A percentile compares a stretch with the other conserved stretches of the same genome.
These are phyloP conservation scores for Podosphaera aphanis DNA, from an alignment of 2,329 filamentous ascomycete species.

Conservation along the genomic window DNA sequence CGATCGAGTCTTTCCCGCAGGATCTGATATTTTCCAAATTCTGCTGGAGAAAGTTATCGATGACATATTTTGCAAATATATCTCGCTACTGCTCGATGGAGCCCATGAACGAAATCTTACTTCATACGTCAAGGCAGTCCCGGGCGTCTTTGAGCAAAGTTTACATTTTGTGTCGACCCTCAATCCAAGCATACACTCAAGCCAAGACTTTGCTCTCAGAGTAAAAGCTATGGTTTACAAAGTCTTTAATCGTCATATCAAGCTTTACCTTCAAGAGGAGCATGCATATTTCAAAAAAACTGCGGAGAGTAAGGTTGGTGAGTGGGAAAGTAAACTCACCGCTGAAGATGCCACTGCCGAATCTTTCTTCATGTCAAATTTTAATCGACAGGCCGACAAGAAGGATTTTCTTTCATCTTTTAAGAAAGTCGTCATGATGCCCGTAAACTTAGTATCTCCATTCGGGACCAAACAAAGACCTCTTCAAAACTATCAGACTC, in stretches of 20 bases:
- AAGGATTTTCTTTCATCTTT: slow-evolving; percentile 90
- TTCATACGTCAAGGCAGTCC: slow-evolving; percentile 65
- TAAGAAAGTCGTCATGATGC: slow-evolving; percentile 98
- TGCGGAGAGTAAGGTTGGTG: slow-evolving; percentile 51
- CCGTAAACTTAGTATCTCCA: slow-evolving; percentile 63
- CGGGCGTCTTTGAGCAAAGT: slow-evolving; percentile 70
- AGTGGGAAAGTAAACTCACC: slow-evolving; percentile 78
- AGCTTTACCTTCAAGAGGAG: slow-evolving; percentile 80
- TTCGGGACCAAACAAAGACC: slow-evolving; percentile 22
- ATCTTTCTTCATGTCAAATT: slow-evolving; percentile 85
- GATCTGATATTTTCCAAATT: slow-evolving; percentile 46
- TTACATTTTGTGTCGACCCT: slow-evolving; percentile 54
- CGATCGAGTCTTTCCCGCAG: slow-evolving; percentile 53
- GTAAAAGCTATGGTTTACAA: slow-evolving; percentile 43
- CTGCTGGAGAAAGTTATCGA: slow-evolving; percentile 67
- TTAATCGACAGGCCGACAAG: slow-evolving; percentile 86
- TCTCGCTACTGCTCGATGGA: slow-evolving; percentile 69
- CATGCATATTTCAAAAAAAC: slow-evolving; percentile 60
- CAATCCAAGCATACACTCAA: slow-evolving; percentile 38
- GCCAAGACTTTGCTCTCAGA: slow-evolving; percentile 35
- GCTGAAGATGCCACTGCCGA: slow-evolving; percentile 81
- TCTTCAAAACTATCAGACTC: not conserved
- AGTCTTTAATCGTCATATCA: slow-evolving; percentile 81
- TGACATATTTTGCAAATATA: slow-evolving; percentile 63
- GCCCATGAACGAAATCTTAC: slow-evolving; percentile 52